These are phyloP conservation scores for Psilocybe sp. DNA, from an alignment of 768 basidiomycete genomes.

Conservation along the genomic window DNA sequence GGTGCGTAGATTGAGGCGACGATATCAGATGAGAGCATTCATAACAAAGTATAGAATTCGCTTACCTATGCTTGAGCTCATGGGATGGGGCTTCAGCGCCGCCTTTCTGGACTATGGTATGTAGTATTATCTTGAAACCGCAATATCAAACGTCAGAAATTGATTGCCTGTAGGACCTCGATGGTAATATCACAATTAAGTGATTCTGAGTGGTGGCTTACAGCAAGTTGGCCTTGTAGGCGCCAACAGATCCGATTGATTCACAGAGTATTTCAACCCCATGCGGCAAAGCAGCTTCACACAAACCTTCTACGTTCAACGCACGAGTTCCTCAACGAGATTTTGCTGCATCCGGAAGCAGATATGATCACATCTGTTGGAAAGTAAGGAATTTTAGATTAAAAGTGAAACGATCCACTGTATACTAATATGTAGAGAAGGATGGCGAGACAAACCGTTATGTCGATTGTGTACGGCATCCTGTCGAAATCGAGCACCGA, in stretches of 20 bases:
- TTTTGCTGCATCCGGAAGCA: no score
- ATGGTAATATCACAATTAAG: not conserved
- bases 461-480: constrained; percentile 45
- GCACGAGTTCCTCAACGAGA: no score
- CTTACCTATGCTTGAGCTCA: constrained; percentile 15
- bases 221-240: constrained; percentile 29
- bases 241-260: no score
- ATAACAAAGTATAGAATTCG: no score
- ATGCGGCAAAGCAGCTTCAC: no score
- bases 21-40: no score
- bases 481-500: constrained; percentile 36
- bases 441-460: constrained; percentile 32
- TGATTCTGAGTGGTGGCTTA: not conserved
- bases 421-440: constrained; percentile 9
- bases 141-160: no score
- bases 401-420: not conserved
- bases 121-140: no score
- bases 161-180: constrained; percentile 15
- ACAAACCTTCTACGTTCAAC: no score
- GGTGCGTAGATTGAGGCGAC: constrained; percentile 8
- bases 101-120: constrained; percentile 15
- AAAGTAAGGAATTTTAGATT: constrained; percentile 24
- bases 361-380: constrained; percentile 31
- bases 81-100: constrained; percentile 22
- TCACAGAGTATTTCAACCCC: no score